A percentile compares a stretch with the other conserved stretches of the same genome.
phyloP scores from a whole-genome alignment of 371 early-diverging fungal species.

The Quaeritorhiza haematococci region DNA sequence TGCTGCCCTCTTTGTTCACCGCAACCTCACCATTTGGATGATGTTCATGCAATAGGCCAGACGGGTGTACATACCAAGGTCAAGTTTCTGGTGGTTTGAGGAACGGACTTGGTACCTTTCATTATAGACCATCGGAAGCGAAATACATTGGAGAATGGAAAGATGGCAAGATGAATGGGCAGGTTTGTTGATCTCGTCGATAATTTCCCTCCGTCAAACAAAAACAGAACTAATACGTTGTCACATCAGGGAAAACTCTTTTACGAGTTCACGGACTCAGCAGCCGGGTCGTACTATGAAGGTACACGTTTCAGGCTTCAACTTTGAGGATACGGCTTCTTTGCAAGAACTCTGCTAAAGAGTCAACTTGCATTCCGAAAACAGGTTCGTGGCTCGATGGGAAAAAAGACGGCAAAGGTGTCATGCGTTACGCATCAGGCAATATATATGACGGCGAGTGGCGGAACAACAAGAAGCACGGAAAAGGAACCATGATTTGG shows the following conservation, averaged over 20 bases:
- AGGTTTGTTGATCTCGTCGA: conserved; percentile 10
- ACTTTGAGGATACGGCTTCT: background rate
- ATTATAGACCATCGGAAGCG: conserved; percentile 2
- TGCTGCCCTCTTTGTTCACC: background rate
- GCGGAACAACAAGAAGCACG: conserved; percentile 34
- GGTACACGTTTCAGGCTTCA: background rate
- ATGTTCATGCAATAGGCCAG: conserved; percentile 15
- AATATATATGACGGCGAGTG: conserved; percentile 49
- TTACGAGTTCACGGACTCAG: conserved; percentile 9
- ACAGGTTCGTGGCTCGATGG: conserved; percentile 37
- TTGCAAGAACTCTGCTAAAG: background rate
- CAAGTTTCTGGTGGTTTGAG: conserved; percentile 34
- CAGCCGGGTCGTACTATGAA: conserved; percentile 9
- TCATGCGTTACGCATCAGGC: conserved; percentile 44
- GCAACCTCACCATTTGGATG: background rate
- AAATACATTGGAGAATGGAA: conserved; percentile 41
- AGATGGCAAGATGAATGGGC: conserved; percentile 36
- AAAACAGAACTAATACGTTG: background rate
- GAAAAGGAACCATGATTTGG: conserved; percentile 45
- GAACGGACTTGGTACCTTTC: conserved; percentile 32
- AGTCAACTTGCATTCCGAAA: background rate
- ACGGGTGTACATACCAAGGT: conserved; percentile 34
- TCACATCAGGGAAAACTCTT: conserved; percentile 20
- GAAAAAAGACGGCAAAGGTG: conserved; percentile 37
- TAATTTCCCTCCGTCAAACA: background rate